Percentiles rank a stretch among this genome's conserved stretches.
phyloP scores from a whole-genome alignment of 345 rosid genomes.

The Eucalyptus decipiens region DNA sequence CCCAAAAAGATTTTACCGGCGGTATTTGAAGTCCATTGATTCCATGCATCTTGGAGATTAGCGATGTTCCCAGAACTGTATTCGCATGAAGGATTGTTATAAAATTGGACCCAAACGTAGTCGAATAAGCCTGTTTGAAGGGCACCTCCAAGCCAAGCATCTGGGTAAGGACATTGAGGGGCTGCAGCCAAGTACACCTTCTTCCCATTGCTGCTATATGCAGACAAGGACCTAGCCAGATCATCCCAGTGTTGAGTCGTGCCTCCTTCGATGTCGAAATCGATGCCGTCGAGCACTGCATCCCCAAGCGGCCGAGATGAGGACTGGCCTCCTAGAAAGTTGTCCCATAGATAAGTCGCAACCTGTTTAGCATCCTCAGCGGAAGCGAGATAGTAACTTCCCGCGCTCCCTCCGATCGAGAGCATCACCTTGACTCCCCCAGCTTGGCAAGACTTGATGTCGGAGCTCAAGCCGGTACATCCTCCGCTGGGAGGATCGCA shows the following conservation, averaged over 20 bases:
- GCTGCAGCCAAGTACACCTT: constrained; percentile 10
- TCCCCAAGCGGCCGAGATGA: neutral
- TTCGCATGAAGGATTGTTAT: constrained; percentile 11
- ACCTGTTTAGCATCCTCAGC: constrained; percentile 6
- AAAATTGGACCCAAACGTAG: constrained; percentile 16
- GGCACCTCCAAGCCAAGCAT: constrained; percentile 3
- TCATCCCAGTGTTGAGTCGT: constrained; percentile 4
- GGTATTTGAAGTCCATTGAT: neutral
- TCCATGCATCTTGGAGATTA: constrained; percentile 2
- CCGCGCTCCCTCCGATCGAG: constrained; percentile 1
- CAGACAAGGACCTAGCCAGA: constrained; percentile 3
- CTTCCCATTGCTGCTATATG: constrained; percentile 3
- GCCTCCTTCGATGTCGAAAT: constrained; percentile 15
- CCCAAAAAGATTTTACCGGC: constrained; percentile 9
- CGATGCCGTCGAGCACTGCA: constrained; percentile 9
- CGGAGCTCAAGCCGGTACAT: neutral
- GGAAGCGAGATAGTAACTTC: constrained; percentile 3
- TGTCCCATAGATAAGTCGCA: constrained; percentile 9
- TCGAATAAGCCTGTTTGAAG: constrained; percentile 4
- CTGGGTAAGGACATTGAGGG: constrained; percentile 13
- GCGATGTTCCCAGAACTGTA: neutral
- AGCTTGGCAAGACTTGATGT: constrained; percentile 6
- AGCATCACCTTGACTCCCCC: constrained; percentile 5
- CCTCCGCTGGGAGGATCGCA: neutral
- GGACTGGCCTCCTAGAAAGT: constrained; percentile 9